Percentiles rank a stretch among this genome's conserved stretches.
These are phyloP conservation scores for Fistulifera pelliculosa DNA, from an alignment of 108 stramenopile genomes.

Conservation along the genomic window DNA sequence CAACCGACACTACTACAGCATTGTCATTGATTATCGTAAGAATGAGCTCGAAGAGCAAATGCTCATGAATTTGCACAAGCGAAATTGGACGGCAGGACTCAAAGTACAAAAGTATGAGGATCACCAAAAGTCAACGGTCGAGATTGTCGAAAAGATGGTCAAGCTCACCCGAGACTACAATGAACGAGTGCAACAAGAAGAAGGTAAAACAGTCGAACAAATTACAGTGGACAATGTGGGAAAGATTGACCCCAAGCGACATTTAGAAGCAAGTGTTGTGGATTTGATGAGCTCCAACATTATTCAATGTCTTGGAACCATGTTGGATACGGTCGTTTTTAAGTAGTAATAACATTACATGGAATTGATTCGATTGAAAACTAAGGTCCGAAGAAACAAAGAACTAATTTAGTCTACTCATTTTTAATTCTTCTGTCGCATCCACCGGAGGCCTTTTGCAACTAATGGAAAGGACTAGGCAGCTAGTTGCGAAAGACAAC, in stretches of 20 bases:
- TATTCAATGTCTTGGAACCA: slow-evolving; percentile 95
- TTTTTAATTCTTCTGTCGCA: no score
- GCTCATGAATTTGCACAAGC: slow-evolving; percentile 96
- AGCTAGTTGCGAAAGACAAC: no score
- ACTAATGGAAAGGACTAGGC: no score
- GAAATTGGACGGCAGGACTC: slow-evolving; percentile 89
- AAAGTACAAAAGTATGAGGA: slow-evolving; percentile 85
- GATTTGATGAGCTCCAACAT: slow-evolving; percentile 96
- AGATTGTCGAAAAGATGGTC: slow-evolving; percentile 85
- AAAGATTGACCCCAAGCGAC: slow-evolving; percentile 95
- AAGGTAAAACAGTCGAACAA: slow-evolving; percentile 77
- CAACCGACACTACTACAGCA: slow-evolving; percentile 97
- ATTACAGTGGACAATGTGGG: slow-evolving; percentile 89
- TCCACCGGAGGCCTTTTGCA: no score
- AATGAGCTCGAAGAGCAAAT: slow-evolving; percentile 99
- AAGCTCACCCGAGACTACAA: slow-evolving; percentile 90
- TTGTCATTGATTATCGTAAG: slow-evolving; percentile 99
- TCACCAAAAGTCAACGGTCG: slow-evolving; percentile 74
- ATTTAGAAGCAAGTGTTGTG: slow-evolving; percentile 80
- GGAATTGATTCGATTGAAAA: no score
- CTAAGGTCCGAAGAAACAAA: no score
- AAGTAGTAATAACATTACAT: slow-evolving; percentile 1
- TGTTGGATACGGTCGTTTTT: slow-evolving; percentile 98
- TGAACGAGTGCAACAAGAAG: slow-evolving; percentile 78
- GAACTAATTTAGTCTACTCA: no score